Evolutionary conservation across 2,329 filamentous ascomycete genomes (phyloP).

Genomic region (Aspergillus fischeri): DNA sequence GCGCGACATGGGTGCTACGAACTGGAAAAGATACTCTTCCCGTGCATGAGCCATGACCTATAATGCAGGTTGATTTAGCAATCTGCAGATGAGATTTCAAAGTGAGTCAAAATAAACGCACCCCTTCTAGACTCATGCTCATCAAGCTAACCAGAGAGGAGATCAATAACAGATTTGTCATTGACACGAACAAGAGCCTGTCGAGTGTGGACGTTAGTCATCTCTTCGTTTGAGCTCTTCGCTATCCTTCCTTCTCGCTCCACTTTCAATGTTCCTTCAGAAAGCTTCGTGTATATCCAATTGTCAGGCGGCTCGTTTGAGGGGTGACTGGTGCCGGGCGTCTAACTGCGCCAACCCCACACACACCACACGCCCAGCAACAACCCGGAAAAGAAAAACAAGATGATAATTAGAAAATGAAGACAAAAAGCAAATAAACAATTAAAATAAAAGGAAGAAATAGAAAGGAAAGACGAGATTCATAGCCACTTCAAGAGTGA

Average conservation of each 20-base stretch:
- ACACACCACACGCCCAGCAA: not conserved
- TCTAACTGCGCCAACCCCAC: not conserved
- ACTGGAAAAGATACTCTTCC: constrained; percentile 61
- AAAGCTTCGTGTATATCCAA: not conserved
- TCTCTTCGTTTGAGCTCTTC: not conserved
- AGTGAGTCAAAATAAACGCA: constrained; percentile 17
- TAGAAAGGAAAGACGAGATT: not conserved
- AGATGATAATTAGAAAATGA: not conserved
- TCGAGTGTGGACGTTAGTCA: constrained; percentile 11
- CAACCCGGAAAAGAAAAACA: not conserved
- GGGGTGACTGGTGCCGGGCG: not conserved
- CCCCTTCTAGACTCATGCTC: constrained; percentile 56
- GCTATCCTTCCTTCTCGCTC: not conserved
- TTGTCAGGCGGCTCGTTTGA: not conserved
- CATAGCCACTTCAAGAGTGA: constrained; percentile 14
- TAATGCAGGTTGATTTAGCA: constrained; percentile 10
- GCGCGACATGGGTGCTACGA: constrained; percentile 15
- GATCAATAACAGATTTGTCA: constrained; percentile 59
- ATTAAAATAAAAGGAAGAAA: not conserved
- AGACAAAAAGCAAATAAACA: not conserved
- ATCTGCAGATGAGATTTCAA: not conserved
- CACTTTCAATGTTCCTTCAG: not conserved
- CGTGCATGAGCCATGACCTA: constrained; percentile 59
- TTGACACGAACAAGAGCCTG: constrained; percentile 55
- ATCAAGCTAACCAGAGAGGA: constrained; percentile 57